These are phyloP conservation scores for Mallotus repandus DNA, from an alignment of 441 rosid species.

Conservation along the genomic window DNA sequence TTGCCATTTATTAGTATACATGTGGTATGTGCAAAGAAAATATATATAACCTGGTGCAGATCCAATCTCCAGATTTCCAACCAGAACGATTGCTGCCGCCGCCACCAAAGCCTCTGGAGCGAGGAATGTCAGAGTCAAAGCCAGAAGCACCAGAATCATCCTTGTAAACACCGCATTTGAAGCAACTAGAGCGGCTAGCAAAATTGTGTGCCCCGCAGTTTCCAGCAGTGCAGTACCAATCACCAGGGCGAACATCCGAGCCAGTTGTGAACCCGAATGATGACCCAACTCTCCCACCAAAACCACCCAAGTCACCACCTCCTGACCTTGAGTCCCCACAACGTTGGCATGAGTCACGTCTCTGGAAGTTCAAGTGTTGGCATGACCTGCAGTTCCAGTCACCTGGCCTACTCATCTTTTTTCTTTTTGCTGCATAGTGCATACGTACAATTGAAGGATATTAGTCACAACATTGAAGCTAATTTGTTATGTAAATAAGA, in stretches of 20 bases:
- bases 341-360: conserved; percentile 89
- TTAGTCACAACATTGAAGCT: background rate
- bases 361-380: conserved; percentile 88
- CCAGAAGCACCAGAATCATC: conserved; percentile 43
- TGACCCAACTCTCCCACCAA: conserved; percentile 43
- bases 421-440: background rate
- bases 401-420: conserved; percentile 83
- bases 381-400: conserved; percentile 97
- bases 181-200: conserved; percentile 88
- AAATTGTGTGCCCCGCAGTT: conserved; percentile 95
- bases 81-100: conserved; percentile 54
- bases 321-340: conserved; percentile 64
- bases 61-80: conserved; percentile 99
- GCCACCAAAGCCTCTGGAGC: conserved; percentile 50
- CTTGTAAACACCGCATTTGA: conserved; percentile 82
- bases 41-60: conserved; percentile 61
- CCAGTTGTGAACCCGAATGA: conserved; percentile 55
- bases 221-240: conserved; percentile 79
- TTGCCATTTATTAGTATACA: too few relatives aligned
- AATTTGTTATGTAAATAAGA: background rate
- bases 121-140: conserved; percentile 49
- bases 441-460: background rate
- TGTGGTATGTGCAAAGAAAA: too few relatives aligned
- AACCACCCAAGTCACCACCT: conserved; percentile 36
- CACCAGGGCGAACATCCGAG: conserved; percentile 88